Conservation (phyloP, 768 basidiomycete genomes). For the Boletus bicolor region DNA sequence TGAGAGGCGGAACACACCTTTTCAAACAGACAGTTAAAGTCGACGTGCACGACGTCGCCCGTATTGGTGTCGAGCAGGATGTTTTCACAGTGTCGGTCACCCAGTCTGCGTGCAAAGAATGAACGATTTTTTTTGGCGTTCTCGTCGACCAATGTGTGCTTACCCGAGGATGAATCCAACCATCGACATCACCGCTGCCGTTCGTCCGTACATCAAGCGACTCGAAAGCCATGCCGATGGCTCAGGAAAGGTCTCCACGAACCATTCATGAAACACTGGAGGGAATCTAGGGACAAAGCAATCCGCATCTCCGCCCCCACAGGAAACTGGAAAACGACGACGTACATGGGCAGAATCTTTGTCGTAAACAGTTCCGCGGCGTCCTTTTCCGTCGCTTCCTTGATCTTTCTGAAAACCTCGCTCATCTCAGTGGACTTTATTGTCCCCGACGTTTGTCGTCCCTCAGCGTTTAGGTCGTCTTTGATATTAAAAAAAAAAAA, state of each 20-base stretch:
- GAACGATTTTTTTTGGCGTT: background rate
- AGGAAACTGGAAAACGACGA: background rate
- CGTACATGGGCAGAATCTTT: conserved; percentile 59
- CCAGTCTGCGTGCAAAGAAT: conserved; percentile 55
- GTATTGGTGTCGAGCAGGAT: conserved; percentile 86
- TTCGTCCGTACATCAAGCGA: conserved; percentile 81
- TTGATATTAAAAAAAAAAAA: background rate
- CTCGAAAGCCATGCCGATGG: conserved; percentile 92
- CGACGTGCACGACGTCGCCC: conserved; percentile 93
- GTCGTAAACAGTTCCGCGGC: conserved; percentile 49
- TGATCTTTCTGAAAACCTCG: conserved; percentile 48
- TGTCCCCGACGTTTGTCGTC: background rate
- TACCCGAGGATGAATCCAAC: conserved; percentile 96
- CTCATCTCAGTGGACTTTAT: conserved; percentile 44
- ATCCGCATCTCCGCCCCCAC: no score
- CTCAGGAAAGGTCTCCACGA: conserved; percentile 94
- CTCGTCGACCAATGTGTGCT: background rate
- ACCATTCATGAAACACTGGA: conserved; percentile 96
- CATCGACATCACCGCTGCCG: conserved; percentile 97
- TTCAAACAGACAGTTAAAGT: conserved; percentile 97
- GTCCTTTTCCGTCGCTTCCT: conserved; percentile 46
- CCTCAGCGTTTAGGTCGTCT: background rate
- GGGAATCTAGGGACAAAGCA: conserved; percentile 48
- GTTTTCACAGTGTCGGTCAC: conserved; percentile 95
- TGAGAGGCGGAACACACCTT: conserved; percentile 51